A percentile compares a stretch with the other conserved stretches of the same genome.
Conservation (phyloP, 1,284 basidiomycete species). For the Irpex sp. region DNA sequence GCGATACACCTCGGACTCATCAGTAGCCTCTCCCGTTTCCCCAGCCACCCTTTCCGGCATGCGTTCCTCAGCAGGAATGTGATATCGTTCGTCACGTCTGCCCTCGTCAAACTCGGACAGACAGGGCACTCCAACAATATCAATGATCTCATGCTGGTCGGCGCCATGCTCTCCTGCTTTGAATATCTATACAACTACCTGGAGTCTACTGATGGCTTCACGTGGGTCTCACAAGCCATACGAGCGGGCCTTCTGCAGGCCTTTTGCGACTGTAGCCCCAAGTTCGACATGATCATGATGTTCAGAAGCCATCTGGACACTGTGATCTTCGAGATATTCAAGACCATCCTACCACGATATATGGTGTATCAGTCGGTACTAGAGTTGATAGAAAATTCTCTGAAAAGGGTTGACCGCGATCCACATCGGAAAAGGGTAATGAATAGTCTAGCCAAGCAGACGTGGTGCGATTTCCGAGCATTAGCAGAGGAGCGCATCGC, state of each 20-base stretch:
- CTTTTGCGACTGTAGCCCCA: slow-evolving; percentile 27
- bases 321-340: slow-evolving; percentile 27
- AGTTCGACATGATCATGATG: slow-evolving; percentile 20
- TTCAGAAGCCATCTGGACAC: slow-evolving; percentile 26
- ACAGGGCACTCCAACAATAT: slow-evolving; percentile 18
- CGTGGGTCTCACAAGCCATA: slow-evolving; percentile 32
- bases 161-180: slow-evolving; percentile 28
- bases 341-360: slow-evolving; percentile 30
- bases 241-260: slow-evolving; percentile 32
- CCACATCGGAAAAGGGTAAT: slow-evolving; percentile 17
- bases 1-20: slow-evolving; percentile 31
- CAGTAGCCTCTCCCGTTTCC: slow-evolving; percentile 18
- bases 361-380: slow-evolving; percentile 35
- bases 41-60: slow-evolving; percentile 27
- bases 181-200: slow-evolving; percentile 33
- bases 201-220: slow-evolving; percentile 35
- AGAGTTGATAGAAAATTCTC: slow-evolving; percentile 23
- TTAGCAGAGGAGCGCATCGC: slow-evolving; percentile 25
- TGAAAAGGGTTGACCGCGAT: slow-evolving; percentile 20
- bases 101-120: slow-evolving; percentile 26
- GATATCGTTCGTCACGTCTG: slow-evolving; percentile 27
- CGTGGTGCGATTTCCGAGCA: slow-evolving; percentile 26
- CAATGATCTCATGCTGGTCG: slow-evolving; percentile 19
- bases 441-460: slow-evolving; percentile 20
- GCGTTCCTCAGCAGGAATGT: slow-evolving; percentile 30